Conservation (phyloP, 2,329 filamentous ascomycete genomes). For the Hypoxylon sp. region DNA sequence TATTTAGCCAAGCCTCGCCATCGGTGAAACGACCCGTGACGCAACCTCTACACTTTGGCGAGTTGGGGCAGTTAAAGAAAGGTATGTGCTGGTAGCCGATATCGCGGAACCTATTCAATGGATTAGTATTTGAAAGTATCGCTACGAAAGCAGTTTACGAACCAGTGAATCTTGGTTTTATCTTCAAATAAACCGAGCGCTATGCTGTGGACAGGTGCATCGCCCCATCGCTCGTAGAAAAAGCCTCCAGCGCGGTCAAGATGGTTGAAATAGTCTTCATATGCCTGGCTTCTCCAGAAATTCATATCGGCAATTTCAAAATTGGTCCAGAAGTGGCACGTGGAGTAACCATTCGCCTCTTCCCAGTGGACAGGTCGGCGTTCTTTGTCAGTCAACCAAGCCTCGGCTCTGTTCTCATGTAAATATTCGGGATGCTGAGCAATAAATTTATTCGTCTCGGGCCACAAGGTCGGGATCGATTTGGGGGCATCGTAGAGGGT, state of each 20-base stretch:
- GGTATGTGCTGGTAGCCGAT: constrained; percentile 99
- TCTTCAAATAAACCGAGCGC: constrained; percentile 94
- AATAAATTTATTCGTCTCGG: constrained; percentile 93
- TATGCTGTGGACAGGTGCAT: constrained; percentile 96
- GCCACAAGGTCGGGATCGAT: constrained; percentile 91
- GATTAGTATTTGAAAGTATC: constrained; percentile 40
- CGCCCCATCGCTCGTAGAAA: constrained; percentile 99
- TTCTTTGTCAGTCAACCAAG: constrained; percentile 85
- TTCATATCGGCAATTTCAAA: constrained; percentile 96
- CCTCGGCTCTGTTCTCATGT: constrained; percentile 86
- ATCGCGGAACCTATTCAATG: constrained; percentile 86
- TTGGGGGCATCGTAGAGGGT: constrained; percentile 94
- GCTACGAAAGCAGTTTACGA: constrained; percentile 54
- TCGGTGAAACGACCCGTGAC: constrained; percentile 90
- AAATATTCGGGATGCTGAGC: constrained; percentile 86
- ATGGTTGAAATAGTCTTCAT: constrained; percentile 97
- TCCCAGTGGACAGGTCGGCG: constrained; percentile 84
- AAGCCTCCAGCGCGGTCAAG: constrained; percentile 95
- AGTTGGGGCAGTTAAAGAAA: constrained; percentile 99
- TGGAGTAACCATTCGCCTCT: constrained; percentile 92
- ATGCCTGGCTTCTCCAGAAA: constrained; percentile 91
- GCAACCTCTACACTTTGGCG: constrained; percentile 91
- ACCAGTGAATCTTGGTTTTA: constrained; percentile 92
- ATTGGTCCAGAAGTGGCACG: constrained; percentile 99
- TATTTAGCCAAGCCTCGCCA: constrained; percentile 85